A percentile compares a stretch with the other conserved stretches of the same genome.
Conservation (phyloP, 2,329 filamentous ascomycete species). For the Alternaria postmessia region DNA sequence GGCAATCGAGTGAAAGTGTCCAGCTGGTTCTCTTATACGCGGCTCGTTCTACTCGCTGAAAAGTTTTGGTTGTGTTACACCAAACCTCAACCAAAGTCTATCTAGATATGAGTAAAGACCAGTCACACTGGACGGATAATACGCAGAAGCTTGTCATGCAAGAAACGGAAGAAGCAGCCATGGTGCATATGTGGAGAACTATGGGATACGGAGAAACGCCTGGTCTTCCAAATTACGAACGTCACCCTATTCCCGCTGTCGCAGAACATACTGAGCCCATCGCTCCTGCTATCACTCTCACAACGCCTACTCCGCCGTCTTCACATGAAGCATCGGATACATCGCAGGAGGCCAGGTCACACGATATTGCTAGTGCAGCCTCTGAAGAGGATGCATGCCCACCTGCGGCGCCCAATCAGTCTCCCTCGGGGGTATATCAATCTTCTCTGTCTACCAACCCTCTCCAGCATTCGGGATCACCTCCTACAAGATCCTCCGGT, state of each 20-base stretch:
- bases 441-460: not conserved
- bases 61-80: not conserved
- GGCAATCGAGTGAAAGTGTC: not conserved
- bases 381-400: not conserved
- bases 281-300: not conserved
- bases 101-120: not conserved
- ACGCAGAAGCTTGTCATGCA: not conserved
- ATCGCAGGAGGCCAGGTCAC: not conserved
- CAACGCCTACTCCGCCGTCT: not conserved
- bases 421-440: not conserved
- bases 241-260: not conserved
- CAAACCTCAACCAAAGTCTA: not conserved
- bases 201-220: not conserved
- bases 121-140: not conserved
- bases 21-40: not conserved
- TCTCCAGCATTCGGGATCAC: not conserved
- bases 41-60: not conserved
- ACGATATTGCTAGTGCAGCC: fast-evolving
- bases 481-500: not conserved
- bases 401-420: not conserved
- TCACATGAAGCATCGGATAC: not conserved
- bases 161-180: not conserved
- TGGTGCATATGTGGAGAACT: not conserved
- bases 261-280: not conserved
- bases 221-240: not conserved